Percentiles rank a stretch among this genome's conserved stretches.
phyloP scores from a whole-genome alignment of 306 rosid species.

The Vigna mungo region DNA sequence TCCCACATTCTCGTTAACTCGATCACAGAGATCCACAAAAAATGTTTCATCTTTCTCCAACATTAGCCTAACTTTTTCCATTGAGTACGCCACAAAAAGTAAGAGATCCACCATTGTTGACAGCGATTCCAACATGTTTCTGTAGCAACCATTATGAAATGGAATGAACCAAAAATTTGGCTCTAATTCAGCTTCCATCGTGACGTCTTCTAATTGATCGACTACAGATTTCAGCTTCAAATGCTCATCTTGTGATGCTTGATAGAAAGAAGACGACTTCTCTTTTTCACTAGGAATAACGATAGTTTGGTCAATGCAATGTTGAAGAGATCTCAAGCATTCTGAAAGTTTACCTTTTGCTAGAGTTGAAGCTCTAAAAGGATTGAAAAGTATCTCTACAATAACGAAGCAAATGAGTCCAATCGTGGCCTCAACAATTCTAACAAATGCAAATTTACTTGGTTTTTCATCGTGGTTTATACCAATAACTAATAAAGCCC shows the following conservation, averaged over 20 bases:
- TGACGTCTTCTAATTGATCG: conserved; percentile 52
- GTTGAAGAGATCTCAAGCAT: conserved; percentile 56
- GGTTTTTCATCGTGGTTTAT: conserved; percentile 69
- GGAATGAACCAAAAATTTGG: conserved; percentile 88
- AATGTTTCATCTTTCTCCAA: conserved; percentile 31
- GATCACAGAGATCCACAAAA: conserved; percentile 38
- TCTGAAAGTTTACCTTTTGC: conserved; percentile 67
- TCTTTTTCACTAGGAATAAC: conserved; percentile 40
- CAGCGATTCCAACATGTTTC: conserved; percentile 59
- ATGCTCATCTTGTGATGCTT: conserved; percentile 50
- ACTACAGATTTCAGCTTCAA: conserved; percentile 55
- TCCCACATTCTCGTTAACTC: conserved; percentile 52
- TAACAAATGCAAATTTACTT: conserved; percentile 66
- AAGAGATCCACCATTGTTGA: conserved; percentile 59
- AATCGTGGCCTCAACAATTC: conserved; percentile 70
- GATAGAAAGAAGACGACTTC: conserved; percentile 38
- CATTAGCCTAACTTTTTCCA: conserved; percentile 51
- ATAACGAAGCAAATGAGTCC: conserved; percentile 68
- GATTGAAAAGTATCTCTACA: conserved; percentile 61
- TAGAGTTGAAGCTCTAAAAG: conserved; percentile 69
- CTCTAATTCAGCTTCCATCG: conserved; percentile 68
- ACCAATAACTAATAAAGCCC: conserved; percentile 78
- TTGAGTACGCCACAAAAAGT: conserved; percentile 51
- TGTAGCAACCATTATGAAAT: conserved; percentile 59
- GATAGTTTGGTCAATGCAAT: conserved; percentile 50